Percentiles rank a stretch among this genome's conserved stretches.
phyloP scores from a whole-genome alignment of 2,329 filamentous ascomycete genomes.

The Monilinia fructigena region DNA sequence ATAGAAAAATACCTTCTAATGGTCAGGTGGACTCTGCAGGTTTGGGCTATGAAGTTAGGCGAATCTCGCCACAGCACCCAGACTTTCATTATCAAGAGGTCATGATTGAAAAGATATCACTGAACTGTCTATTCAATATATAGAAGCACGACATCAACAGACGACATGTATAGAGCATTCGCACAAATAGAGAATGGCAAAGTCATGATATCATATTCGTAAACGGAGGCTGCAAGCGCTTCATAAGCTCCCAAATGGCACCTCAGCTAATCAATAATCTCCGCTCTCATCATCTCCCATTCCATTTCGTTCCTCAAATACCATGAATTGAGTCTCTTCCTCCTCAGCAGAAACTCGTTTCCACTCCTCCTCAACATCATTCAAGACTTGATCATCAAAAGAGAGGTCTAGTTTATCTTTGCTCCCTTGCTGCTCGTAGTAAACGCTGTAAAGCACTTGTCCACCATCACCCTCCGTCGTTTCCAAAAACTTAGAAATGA shows the following conservation, averaged over 20 bases:
- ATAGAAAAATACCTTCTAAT: too few species aligned
- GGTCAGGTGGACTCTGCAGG: too few species aligned
- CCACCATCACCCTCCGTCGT: constrained; percentile 36
- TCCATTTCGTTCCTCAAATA: constrained; percentile 72
- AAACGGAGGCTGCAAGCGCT: constrained; percentile 12
- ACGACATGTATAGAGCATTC: background rate
- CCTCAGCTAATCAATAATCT: constrained; percentile 31
- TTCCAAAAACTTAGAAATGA: constrained; percentile 38
- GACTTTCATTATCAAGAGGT: too few species aligned
- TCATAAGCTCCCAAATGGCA: background rate
- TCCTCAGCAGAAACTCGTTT: constrained; percentile 47
- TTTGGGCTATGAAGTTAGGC: too few species aligned
- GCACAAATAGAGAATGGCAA: background rate
- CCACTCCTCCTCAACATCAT: constrained; percentile 70
- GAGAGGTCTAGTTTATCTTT: constrained; percentile 60
- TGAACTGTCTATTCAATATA: too few species aligned
- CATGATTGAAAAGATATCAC: too few species aligned
- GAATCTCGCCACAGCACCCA: too few species aligned
- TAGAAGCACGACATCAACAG: too few species aligned
- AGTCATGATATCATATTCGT: constrained; percentile 13
- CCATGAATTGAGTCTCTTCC: constrained; percentile 59
- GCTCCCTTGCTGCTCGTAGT: constrained; percentile 52
- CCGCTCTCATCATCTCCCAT: constrained; percentile 55
- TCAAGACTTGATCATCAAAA: constrained; percentile 70
- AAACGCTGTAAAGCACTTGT: constrained; percentile 51